Base-by-base conservation (phyloP, 1,139 yeast genomes). In the Suhomyces bokatorum region DNA sequence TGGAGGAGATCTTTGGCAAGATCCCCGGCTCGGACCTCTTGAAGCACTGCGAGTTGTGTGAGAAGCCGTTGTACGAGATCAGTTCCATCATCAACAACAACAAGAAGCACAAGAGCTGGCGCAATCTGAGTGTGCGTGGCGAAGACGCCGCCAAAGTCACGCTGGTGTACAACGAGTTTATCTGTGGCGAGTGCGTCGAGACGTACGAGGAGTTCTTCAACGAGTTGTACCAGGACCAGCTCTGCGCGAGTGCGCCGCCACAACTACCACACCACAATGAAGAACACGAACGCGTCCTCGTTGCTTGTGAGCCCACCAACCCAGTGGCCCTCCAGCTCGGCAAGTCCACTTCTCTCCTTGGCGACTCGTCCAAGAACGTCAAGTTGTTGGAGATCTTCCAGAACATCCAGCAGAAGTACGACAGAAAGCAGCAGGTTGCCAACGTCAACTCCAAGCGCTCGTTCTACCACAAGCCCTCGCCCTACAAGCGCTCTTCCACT, bases 21-120 rank as follows among this genome's bases (percentile, higher is more conserved):
- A 60, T 72, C 26, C 77, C 76, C 0, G 76, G 76, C 7, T 52
- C 69, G 10, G 70, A 69, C 40, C 53, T 64, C 26, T 58, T 83
- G 44, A 80, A 78, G 52, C 72, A 78, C 56, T 84, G 90, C 57
- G 81, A 82, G 20, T 66, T 83, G 12, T 84, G 90, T 59, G 87
- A 83, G 37, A 78, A 75, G 45, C 87, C 88, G 7, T 59, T 84
- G 17, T 84, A 83, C 57, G 89, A 83, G 48, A 64, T 83, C 37
- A 79, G 85, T 46, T 72, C 83, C 5, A 58, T 78, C 32, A 56
- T 71, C 38, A 63, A 62, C 49, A 59, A 55, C 47, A 50, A 59
- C 41, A 48, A 57, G 36, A 54, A 52, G 45, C 42, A 43, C 50
- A 51, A 52, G 37, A 47, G 39, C 41, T 28, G 45, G 28, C 33